A percentile compares a stretch with the other conserved stretches of the same genome.
Evolutionary conservation across 768 basidiomycete species (phyloP).

Genomic region (Pleurotus djamor): DNA sequence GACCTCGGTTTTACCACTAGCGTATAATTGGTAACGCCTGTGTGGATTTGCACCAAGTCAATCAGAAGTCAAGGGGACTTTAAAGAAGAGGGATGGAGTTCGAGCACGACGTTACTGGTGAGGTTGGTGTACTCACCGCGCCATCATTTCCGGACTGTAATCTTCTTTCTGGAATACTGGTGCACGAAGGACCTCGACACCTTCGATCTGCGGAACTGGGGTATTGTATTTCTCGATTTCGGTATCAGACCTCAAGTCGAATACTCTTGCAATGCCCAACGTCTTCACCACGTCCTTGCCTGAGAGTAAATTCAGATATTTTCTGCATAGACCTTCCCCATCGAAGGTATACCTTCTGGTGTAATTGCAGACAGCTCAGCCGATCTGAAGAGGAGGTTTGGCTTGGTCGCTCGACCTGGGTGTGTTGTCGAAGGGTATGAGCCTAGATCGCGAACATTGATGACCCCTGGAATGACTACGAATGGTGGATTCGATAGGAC

Average conservation of each 20-base stretch:
- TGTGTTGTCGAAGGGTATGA: slow-evolving; percentile 46
- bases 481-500: slow-evolving; percentile 71
- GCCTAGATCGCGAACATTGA: slow-evolving; percentile 75
- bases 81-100: slow-evolving; percentile 14
- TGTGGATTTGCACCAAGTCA: neutral
- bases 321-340: neutral
- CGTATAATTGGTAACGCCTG: slow-evolving; percentile 73
- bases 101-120: slow-evolving; percentile 7
- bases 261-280: slow-evolving; percentile 66
- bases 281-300: slow-evolving; percentile 56
- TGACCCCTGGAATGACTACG: slow-evolving; percentile 67
- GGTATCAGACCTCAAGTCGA: slow-evolving; percentile 77
- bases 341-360: slow-evolving; percentile 50
- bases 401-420: slow-evolving; percentile 52
- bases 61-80: slow-evolving; percentile 18
- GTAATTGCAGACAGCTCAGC: slow-evolving; percentile 75
- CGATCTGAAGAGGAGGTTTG: slow-evolving; percentile 59
- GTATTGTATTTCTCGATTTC: slow-evolving; percentile 75
- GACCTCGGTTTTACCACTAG: slow-evolving; percentile 79
- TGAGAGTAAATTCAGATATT: slow-evolving; percentile 20
- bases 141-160: slow-evolving; percentile 83
- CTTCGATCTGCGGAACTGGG: slow-evolving; percentile 62
- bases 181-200: slow-evolving; percentile 54
- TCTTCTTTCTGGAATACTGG: slow-evolving; percentile 75
- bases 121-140: slow-evolving; percentile 63